Evolutionary conservation across 441 rosid species (phyloP), one percentile per base, ranked within the genome.

Genomic region (Geranium incanum): DNA sequence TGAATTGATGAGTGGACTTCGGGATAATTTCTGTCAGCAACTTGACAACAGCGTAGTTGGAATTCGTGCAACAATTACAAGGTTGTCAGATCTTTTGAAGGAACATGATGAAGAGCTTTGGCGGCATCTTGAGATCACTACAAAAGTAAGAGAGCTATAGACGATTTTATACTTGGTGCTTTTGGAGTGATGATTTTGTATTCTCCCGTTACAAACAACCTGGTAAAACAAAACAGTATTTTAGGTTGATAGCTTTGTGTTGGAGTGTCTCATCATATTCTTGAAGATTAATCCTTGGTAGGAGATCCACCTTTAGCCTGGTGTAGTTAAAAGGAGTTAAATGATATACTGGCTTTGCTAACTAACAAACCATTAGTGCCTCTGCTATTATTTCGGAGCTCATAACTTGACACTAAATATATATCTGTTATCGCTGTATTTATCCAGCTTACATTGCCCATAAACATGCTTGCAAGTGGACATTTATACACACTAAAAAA

Each of bases 81-180:
- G 78, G 78, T 86, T 95, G 80, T 90, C 97, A 0, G 90, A 87
- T 71, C 87, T 95, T 72, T 80, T 95, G 70, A 95, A 86, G 84
- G 93, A 92, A 68, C 92, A 92, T 76, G 99, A 92, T 79, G 97
- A 95, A 77, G 99, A 95, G 81, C 97, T 95, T 74, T 95, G 99
- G 99, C 99, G 99, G 69, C 99, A 95, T 85, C 93, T 95, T 71
- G 97, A 95, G 85, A 77, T 95, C 84, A 89, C 97, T 78, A 90
- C 97, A 63, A 90, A 92, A 82, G 99, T 92, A 85, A 83, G 86
- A 80, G 69, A 69, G 68, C 9, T 57, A 38, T 38, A 15, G 70
- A 15, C 7, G 2, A 41, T 8, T 50, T 18, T 16, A 68, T 63
- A 72, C 19, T 45, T 36, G 6, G 69, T 70, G 68, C 50, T 52